phyloP scores from a whole-genome alignment of 768 basidiomycete genomes.

The Collybia sp. region DNA sequence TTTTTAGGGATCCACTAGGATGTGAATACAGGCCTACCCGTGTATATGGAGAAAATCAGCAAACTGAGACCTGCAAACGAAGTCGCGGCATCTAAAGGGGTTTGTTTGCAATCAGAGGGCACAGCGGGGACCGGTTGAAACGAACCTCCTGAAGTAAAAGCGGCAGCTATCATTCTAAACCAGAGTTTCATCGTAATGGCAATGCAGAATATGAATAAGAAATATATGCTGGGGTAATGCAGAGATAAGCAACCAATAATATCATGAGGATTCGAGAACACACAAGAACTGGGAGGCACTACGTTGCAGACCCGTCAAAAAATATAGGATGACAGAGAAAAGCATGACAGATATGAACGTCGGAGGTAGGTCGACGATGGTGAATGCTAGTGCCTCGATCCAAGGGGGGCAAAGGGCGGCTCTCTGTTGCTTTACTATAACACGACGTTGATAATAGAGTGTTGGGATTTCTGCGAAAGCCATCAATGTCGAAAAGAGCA shows the following conservation, averaged over 20 bases:
- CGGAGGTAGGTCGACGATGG: conserved; percentile 58
- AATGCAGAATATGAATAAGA: conserved; percentile 50
- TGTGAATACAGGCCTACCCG: too few relatives aligned
- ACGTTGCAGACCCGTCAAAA: conserved; percentile 54
- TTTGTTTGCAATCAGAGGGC: too few relatives aligned
- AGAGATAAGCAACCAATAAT: conserved; percentile 1
- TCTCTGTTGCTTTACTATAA: conserved; percentile 51
- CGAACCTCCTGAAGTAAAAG: too few relatives aligned
- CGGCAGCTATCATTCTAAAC: conserved; percentile 49
- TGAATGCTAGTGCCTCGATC: conserved; percentile 39
- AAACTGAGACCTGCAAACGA: conserved; percentile 24
- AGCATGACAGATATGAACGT: conserved; percentile 39
- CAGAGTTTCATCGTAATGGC: conserved; percentile 52
- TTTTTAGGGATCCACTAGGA: too few relatives aligned
- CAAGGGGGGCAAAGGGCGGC: conserved; percentile 48
- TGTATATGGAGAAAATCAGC: not conserved
- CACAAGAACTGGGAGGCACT: conserved; percentile 62
- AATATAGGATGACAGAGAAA: conserved; percentile 53
- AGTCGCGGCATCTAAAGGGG: not conserved
- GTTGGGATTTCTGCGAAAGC: conserved; percentile 23
- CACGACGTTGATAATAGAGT: conserved; percentile 55
- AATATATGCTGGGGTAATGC: conserved; percentile 40
- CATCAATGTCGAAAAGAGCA: conserved; percentile 4
- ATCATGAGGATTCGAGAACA: conserved; percentile 19
- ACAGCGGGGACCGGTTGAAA: too few relatives aligned